Evolutionary conservation across 305 asterid genomes (phyloP).

Genomic region (Fraxinus baroniana): DNA sequence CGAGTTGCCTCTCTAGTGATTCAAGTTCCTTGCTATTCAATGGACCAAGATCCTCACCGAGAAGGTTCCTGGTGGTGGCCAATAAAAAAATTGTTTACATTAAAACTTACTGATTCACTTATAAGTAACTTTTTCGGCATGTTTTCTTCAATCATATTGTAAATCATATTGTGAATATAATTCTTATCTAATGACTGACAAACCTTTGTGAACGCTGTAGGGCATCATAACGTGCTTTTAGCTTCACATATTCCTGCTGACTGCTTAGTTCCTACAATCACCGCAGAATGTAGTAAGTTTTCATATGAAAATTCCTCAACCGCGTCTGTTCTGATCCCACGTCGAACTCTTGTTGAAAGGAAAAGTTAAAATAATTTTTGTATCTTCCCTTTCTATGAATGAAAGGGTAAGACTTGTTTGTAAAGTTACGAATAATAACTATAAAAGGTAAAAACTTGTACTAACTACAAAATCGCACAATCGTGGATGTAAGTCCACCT

Average conservation of each 20-base stretch:
- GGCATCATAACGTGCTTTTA: slow-evolving; percentile 61
- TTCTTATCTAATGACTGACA: neutral
- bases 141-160: neutral
- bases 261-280: slow-evolving; percentile 54
- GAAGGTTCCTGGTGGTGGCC: neutral
- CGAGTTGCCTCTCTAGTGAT: slow-evolving; percentile 89
- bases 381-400: neutral
- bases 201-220: slow-evolving; percentile 62
- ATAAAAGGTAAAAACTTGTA: neutral
- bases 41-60: slow-evolving; percentile 85
- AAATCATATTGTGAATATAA: neutral
- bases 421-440: neutral
- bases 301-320: neutral
- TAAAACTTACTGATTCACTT: neutral
- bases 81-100: neutral
- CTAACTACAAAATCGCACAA: neutral
- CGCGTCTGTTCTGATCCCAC: neutral
- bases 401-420: neutral
- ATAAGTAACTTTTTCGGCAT: neutral
- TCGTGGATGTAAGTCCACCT: neutral
- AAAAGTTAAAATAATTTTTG: neutral
- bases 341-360: neutral
- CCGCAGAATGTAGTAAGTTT: neutral
- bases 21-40: slow-evolving; percentile 93
- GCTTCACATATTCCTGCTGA: slow-evolving; percentile 69